phyloP scores from a whole-genome alignment of 306 rosid species.

The Cucumis sativus region Cucumber_9930_V3 NC_026657.2:23574501-23575000 shows the following conservation, averaged over 20 bases:
- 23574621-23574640: not conserved
- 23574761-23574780: not conserved
- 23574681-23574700: not conserved
- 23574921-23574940: no score
- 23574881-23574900: no score
- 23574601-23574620: not conserved
- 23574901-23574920: no score
- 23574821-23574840: not conserved
- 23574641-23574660: not conserved
- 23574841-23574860: no score
- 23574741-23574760: not conserved
- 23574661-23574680: not conserved
- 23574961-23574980: no score
- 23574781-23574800: no score
- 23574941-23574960: no score
- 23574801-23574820: not conserved
- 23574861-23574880: no score
- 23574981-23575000: no score
- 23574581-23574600: not conserved
- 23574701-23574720: not conserved
- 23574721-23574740: not conserved
- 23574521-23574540: conserved; percentile 20
- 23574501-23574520: conserved; percentile 6
- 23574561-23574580: not conserved
- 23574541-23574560: conserved; percentile 3